These are phyloP conservation scores for Pythium phragmitis DNA, from an alignment of 352 stramenopile genomes.

Conservation along the genomic window DNA sequence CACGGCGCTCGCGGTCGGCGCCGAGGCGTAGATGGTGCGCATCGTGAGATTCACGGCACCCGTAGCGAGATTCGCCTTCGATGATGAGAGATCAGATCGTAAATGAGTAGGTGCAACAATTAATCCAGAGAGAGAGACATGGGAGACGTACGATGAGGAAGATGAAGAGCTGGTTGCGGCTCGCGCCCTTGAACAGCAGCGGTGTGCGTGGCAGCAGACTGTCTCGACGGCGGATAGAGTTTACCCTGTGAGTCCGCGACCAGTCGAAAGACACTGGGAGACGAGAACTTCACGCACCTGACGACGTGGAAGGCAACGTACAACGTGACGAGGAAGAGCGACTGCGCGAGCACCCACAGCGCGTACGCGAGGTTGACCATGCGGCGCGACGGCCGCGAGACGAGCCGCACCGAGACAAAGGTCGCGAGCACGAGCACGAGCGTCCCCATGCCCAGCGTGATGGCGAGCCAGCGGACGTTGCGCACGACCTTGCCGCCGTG, in stretches of 20 bases:
- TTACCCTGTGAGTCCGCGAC: no score
- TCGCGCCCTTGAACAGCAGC: constrained; percentile 69
- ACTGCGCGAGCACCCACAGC: constrained; percentile 74
- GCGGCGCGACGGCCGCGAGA: constrained; percentile 63
- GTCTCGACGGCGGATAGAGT: background rate
- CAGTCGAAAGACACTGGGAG: no score
- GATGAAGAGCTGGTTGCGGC: constrained; percentile 83
- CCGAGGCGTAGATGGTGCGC: constrained; percentile 70
- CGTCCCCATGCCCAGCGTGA: constrained; percentile 39
- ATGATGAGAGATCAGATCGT: background rate
- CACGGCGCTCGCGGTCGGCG: constrained; percentile 38
- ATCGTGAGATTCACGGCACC: constrained; percentile 78
- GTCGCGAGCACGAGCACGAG: constrained; percentile 49
- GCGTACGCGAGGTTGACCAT: constrained; percentile 86
- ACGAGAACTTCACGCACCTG: constrained; percentile 36
- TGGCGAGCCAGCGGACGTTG: constrained; percentile 64
- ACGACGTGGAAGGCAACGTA: constrained; percentile 64
- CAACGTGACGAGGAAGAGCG: constrained; percentile 48
- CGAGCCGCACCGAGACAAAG: constrained; percentile 52
- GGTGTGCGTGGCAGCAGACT: constrained; percentile 68
- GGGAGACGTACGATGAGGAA: constrained; percentile 62
- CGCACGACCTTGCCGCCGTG: constrained; percentile 57
- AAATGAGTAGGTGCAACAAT: no score
- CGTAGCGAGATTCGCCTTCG: constrained; percentile 75
- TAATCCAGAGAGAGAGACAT: background rate